Evolutionary conservation across 345 rosid genomes (phyloP).

Genomic region (Xanthoceras sorbifolium): DNA sequence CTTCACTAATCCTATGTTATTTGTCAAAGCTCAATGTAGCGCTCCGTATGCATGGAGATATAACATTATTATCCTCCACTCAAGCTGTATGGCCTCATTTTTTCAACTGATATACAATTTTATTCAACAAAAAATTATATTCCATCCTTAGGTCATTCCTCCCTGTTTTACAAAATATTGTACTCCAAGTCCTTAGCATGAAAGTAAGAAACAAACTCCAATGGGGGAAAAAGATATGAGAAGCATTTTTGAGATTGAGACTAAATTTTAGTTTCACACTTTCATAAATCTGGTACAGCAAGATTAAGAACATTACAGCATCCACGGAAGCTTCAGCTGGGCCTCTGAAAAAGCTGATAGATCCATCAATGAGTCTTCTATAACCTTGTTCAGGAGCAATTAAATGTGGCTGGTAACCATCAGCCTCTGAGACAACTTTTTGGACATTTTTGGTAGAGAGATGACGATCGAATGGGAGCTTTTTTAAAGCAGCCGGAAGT

Average conservation of each 20-base stretch:
- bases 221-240: neutral
- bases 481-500: conserved; percentile 97
- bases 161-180: neutral
- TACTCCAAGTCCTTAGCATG: neutral
- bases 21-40: too few species aligned
- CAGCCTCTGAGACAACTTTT: conserved; percentile 96
- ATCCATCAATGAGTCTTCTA: conserved; percentile 96
- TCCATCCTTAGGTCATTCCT: neutral
- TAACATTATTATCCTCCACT: too few species aligned
- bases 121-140: too few species aligned
- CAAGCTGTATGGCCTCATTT: too few species aligned
- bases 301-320: conserved; percentile 64
- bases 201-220: neutral
- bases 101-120: too few species aligned
- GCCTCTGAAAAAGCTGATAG: conserved; percentile 95
- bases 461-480: conserved; percentile 96
- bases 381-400: conserved; percentile 99
- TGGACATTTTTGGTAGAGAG: conserved; percentile 93
- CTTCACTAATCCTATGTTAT: too few species aligned
- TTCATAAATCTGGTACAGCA: neutral
- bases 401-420: conserved; percentile 99
- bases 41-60: too few species aligned
- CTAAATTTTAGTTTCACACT: neutral
- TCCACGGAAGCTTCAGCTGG: conserved; percentile 99
- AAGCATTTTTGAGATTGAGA: neutral